Percentiles rank a stretch among this genome's conserved stretches.
Conservation (phyloP, 2,329 filamentous ascomycete genomes). For the Davidsoniella australis region DNA sequence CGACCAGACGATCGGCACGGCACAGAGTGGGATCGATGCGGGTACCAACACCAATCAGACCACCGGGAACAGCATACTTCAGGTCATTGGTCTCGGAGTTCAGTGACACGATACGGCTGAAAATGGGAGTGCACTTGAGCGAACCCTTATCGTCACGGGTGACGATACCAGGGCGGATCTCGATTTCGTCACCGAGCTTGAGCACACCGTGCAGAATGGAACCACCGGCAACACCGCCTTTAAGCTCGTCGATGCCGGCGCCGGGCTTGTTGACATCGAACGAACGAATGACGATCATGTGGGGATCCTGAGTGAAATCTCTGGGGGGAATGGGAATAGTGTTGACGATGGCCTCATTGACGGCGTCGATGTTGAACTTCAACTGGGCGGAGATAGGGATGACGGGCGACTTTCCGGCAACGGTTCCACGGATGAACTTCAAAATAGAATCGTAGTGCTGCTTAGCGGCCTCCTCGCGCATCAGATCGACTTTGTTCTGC, state of each 20-base stretch:
- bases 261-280: conserved; percentile 99
- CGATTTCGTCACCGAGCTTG: conserved; percentile 94
- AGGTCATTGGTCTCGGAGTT: conserved; percentile 97
- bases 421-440: conserved; percentile 96
- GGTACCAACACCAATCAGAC: conserved; percentile 94
- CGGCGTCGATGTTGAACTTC: conserved; percentile 98
- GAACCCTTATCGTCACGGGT: conserved; percentile 85
- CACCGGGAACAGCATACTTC: conserved; percentile 94
- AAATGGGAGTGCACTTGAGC: conserved; percentile 93
- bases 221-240: conserved; percentile 96
- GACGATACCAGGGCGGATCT: conserved; percentile 97
- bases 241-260: conserved; percentile 94
- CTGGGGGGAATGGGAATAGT: conserved; percentile 83
- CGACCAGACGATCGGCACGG: conserved; percentile 95
- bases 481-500: conserved; percentile 98
- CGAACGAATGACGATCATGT: conserved; percentile 98
- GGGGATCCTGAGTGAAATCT: conserved; percentile 81
- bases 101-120: conserved; percentile 82
- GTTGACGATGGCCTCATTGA: conserved; percentile 89
- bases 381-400: conserved; percentile 95
- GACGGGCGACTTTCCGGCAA: conserved; percentile 84
- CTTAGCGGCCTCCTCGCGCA: conserved; percentile 86
- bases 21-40: conserved; percentile 94
- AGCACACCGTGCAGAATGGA: conserved; percentile 91
- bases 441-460: conserved; percentile 93